Evolutionary conservation across 208 protist species (phyloP).

Genomic region (Trypanosoma brucei): DNA sequence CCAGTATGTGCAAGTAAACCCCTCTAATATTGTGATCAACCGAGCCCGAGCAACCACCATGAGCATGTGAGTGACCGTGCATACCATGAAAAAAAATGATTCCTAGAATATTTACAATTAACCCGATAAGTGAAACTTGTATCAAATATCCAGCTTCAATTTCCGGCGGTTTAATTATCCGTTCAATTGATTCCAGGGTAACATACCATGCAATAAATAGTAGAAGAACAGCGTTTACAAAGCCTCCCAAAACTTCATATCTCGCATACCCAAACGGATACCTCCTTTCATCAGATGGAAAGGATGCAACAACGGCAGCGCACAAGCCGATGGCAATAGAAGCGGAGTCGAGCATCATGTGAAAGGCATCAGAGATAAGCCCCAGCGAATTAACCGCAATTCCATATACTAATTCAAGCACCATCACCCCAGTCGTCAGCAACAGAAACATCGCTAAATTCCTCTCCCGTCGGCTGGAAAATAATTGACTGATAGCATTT

Average conservation of each 20-base stretch:
- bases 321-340: constrained; percentile 93
- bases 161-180: constrained; percentile 72
- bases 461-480: constrained; percentile 32
- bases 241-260: constrained; percentile 80
- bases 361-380: constrained; percentile 95
- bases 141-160: constrained; percentile 77
- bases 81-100: constrained; percentile 81
- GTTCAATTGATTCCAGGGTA: constrained; percentile 72
- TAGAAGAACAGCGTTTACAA: constrained; percentile 84
- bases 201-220: constrained; percentile 77
- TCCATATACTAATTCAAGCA: constrained; percentile 84
- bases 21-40: constrained; percentile 82
- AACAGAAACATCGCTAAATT: constrained; percentile 68
- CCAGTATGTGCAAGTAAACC: constrained; percentile 87
- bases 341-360: constrained; percentile 96
- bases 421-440: constrained; percentile 68
- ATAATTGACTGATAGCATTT: constrained; percentile 10
- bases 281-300: constrained; percentile 71
- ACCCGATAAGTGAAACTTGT: constrained; percentile 67
- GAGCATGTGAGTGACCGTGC: constrained; percentile 45
- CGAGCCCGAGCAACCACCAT: constrained; percentile 29
- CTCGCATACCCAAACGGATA: constrained; percentile 79
- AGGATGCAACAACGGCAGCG: constrained; percentile 87
- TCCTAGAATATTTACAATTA: constrained; percentile 82
- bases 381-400: constrained; percentile 74